A percentile compares a stretch with the other conserved stretches of the same genome.
Evolutionary conservation across 108 stramenopile genomes (phyloP).

Genomic region (Nitzschia sp.): DNA sequence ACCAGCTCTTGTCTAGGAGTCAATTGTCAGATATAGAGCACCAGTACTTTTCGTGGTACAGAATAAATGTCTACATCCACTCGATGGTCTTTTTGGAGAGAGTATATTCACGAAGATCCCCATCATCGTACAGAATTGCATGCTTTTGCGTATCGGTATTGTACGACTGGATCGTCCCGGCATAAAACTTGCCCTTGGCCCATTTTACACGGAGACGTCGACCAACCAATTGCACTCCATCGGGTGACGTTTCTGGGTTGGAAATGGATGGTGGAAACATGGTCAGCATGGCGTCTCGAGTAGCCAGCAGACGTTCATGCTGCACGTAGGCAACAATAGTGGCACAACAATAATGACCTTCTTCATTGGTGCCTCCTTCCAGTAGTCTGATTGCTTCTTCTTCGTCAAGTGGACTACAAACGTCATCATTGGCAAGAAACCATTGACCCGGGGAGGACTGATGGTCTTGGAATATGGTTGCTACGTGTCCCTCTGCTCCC

Average conservation of each 20-base stretch:
- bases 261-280: too few species aligned
- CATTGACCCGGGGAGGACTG: constrained; percentile 1
- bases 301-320: not conserved
- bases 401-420: constrained; percentile 3
- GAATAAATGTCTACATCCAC: constrained; percentile 24
- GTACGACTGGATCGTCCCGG: constrained; percentile 38
- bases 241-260: too few species aligned
- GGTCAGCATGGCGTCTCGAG: too few species aligned
- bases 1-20: too few species aligned
- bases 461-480: constrained; percentile 5
- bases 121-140: constrained; percentile 49
- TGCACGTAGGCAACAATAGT: constrained; percentile 10
- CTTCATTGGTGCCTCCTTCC: constrained; percentile 19
- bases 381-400: constrained; percentile 18
- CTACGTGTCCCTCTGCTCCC: constrained; percentile 40
- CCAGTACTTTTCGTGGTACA: too few species aligned
- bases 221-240: constrained; percentile 25
- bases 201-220: constrained; percentile 37
- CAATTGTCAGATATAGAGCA: too few species aligned
- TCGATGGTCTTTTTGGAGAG: constrained; percentile 46
- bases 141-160: constrained; percentile 41
- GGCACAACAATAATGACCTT: constrained; percentile 8
- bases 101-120: constrained; percentile 42
- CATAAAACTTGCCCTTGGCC: constrained; percentile 52
- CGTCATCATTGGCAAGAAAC: constrained; percentile 44